Conservation (phyloP, 352 stramenopile species). For the Phytophthora litchii region DNA sequence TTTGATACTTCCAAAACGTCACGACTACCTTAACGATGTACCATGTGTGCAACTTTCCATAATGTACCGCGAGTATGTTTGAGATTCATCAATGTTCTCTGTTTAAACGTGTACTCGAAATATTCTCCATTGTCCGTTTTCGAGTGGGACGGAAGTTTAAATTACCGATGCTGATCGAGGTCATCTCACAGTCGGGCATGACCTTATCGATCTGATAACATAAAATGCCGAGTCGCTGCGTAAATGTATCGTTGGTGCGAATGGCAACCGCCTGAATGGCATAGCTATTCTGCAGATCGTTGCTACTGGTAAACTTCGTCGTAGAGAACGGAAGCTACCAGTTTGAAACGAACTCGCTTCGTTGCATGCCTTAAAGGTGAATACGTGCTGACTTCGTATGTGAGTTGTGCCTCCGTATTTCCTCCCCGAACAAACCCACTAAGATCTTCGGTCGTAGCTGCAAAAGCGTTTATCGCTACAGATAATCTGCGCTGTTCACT, state of each 20-base stretch:
- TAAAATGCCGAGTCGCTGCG: constrained; percentile 6
- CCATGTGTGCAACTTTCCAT: constrained; percentile 14
- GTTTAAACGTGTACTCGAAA: constrained; percentile 13
- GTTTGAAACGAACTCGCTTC: not conserved
- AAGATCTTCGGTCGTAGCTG: constrained; percentile 14
- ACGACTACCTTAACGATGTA: constrained; percentile 10
- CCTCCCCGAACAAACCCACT: constrained; percentile 4
- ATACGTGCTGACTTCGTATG: not conserved
- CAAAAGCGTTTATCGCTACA: constrained; percentile 2
- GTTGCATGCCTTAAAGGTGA: not conserved
- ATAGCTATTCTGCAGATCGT: no score
- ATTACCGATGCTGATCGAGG: not conserved
- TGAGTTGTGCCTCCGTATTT: constrained; percentile 5
- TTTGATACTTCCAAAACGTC: not conserved
- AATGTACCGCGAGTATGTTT: constrained; percentile 4
- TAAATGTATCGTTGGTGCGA: no score
- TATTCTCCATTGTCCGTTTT: no score
- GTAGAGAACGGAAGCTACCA: constrained; percentile 6
- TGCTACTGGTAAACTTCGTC: no score
- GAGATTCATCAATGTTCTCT: constrained; percentile 7
- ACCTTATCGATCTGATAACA: constrained; percentile 15
- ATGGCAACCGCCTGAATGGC: no score
- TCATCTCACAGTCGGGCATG: constrained; percentile 16
- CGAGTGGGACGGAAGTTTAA: constrained; percentile 8
- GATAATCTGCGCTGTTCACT: constrained; percentile 9